These are phyloP conservation scores for Irpex sp. DNA, from an alignment of 1,284 basidiomycete genomes.

Conservation along the genomic window DNA sequence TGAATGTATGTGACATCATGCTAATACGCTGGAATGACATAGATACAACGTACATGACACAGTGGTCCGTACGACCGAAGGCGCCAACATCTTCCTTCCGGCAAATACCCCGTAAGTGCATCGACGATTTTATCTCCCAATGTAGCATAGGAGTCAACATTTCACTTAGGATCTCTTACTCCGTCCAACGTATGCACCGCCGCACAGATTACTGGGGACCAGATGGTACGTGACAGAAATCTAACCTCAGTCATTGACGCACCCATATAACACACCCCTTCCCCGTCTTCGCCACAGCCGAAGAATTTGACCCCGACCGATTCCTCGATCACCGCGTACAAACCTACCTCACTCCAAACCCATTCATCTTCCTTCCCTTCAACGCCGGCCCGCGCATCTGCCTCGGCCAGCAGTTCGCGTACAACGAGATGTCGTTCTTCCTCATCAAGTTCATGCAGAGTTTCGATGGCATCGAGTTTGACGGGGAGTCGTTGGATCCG, in stretches of 20 bases:
- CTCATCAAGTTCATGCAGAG: conserved; percentile 50
- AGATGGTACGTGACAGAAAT: conserved; percentile 20
- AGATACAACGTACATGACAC: conserved; percentile 24
- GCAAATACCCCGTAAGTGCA: conserved; percentile 39
- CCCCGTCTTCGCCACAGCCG: conserved; percentile 35
- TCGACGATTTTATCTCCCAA: conserved; percentile 38
- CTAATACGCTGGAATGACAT: conserved; percentile 3
- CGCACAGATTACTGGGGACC: conserved; percentile 39
- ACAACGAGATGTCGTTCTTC: conserved; percentile 52
- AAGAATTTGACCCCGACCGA: conserved; percentile 68
- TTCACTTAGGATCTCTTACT: conserved; percentile 27
- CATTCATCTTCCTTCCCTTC: conserved; percentile 71
- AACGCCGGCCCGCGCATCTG: conserved; percentile 68
- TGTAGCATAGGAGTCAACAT: conserved; percentile 22
- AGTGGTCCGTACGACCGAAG: conserved; percentile 25
- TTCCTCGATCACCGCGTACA: conserved; percentile 62
- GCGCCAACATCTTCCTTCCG: conserved; percentile 33
- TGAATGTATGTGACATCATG: too few species aligned
- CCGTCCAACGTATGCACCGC: conserved; percentile 36
- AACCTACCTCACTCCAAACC: conserved; percentile 61
- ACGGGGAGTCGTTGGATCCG: conserved; percentile 37
- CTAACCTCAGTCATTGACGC: neutral
- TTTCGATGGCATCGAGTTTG: conserved; percentile 34
- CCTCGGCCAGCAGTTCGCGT: conserved; percentile 64
- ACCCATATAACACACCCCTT: neutral